Conservation (phyloP, 2,329 filamentous ascomycete genomes). For the Emmonsiellopsis sp. region DNA sequence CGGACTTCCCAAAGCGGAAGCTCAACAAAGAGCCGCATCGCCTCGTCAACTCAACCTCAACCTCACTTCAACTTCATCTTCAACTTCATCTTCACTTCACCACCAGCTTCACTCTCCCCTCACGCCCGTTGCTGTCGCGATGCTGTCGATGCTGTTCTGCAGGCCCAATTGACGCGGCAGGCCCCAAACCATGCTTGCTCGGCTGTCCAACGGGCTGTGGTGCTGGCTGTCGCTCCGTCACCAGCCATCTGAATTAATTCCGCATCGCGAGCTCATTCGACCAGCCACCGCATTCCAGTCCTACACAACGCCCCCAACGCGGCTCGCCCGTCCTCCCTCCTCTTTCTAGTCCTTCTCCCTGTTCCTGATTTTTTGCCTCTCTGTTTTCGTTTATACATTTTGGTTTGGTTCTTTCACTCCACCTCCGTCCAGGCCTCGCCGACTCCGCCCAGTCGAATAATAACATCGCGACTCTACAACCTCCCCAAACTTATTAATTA, state of each 20-base stretch:
- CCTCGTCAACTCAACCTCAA: not conserved
- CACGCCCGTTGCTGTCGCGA: not conserved
- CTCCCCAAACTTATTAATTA: not conserved
- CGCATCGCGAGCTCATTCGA: slow-evolving; percentile 11
- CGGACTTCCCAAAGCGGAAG: not conserved
- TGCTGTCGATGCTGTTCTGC: not conserved
- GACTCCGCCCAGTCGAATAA: not conserved
- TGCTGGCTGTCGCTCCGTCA: slow-evolving; percentile 15
- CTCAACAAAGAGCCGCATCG: slow-evolving; percentile 4
- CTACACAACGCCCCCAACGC: slow-evolving; percentile 1
- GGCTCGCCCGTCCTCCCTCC: slow-evolving; percentile 9
- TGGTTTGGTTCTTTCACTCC: not conserved
- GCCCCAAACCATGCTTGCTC: slow-evolving; percentile 2
- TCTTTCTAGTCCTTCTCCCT: slow-evolving; percentile 7
- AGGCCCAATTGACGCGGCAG: slow-evolving; percentile 1
- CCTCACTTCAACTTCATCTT: not conserved
- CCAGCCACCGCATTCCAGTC: slow-evolving; percentile 13
- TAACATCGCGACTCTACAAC: not conserved
- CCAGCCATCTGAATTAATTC: slow-evolving; percentile 34
- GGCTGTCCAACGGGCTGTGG: slow-evolving; percentile 7
- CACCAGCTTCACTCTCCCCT: not conserved
- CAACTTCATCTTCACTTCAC: not conserved
- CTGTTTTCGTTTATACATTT: slow-evolving; percentile 1
- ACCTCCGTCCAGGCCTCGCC: not conserved
- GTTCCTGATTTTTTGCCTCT: slow-evolving; percentile 1